Conservation (phyloP, 331 rosid species). For the Prunus yedoensis region DNA sequence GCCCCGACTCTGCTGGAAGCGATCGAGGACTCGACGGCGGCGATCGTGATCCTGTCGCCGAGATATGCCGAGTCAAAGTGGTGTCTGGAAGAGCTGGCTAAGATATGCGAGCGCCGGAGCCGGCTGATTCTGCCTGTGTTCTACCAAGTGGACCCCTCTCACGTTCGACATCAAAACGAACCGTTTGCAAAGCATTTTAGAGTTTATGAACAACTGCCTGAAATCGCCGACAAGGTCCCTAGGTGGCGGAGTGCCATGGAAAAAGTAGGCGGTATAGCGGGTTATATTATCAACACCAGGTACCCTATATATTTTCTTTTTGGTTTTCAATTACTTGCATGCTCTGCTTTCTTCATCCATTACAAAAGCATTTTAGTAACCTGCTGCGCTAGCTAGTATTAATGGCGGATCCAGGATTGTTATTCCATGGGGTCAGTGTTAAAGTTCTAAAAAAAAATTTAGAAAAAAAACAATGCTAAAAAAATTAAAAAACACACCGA, state of each 20-base stretch:
- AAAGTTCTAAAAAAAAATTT: too few relatives aligned
- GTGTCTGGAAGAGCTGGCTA: constrained; percentile 61
- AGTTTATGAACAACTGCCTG: constrained; percentile 3
- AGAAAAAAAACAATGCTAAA: too few relatives aligned
- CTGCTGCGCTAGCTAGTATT: neutral
- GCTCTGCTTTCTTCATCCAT: neutral
- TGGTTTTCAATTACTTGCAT: neutral
- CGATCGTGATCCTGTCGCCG: constrained; percentile 48
- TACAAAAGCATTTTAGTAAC: neutral
- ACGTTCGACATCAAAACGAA: constrained; percentile 47
- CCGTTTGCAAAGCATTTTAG: constrained; percentile 35
- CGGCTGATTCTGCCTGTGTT: constrained; percentile 54
- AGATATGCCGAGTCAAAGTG: constrained; percentile 55
- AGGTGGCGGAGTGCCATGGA: constrained; percentile 58
- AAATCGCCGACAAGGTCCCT: constrained; percentile 1
- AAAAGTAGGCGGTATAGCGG: constrained; percentile 45
- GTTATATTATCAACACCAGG: constrained; percentile 30
- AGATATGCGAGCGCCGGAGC: constrained; percentile 37
- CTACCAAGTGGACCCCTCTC: constrained; percentile 45
- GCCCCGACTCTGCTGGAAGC: constrained; percentile 35
- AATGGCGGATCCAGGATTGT: too few relatives aligned
- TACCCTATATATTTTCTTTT: neutral
- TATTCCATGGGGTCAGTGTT: too few relatives aligned
- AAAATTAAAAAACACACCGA: too few relatives aligned
- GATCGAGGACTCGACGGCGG: constrained; percentile 65